Percentiles rank a stretch among this genome's conserved stretches.
These are phyloP conservation scores for Diaporthe vexans DNA, from an alignment of 2,329 filamentous ascomycete species.

Conservation along the genomic window DNA sequence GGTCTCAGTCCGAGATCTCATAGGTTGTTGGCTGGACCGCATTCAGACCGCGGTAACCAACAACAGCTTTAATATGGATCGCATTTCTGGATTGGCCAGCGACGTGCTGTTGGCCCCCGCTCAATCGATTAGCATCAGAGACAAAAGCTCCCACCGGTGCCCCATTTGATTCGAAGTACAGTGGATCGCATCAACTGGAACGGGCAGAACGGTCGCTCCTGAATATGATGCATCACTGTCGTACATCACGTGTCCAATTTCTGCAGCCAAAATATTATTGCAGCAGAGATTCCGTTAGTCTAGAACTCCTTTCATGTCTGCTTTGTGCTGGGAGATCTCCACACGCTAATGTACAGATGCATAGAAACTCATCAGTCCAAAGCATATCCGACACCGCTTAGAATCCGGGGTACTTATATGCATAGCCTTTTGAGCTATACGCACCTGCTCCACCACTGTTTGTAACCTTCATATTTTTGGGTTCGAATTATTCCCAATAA, in stretches of 20 bases:
- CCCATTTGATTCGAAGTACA: conserved; percentile 1
- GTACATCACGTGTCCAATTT: neutral
- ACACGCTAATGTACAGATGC: neutral
- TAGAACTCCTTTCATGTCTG: neutral
- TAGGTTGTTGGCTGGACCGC: conserved; percentile 8
- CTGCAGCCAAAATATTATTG: neutral
- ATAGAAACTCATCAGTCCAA: too few species aligned
- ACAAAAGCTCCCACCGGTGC: neutral
- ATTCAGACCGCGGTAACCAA: conserved; percentile 15
- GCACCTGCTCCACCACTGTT: neutral
- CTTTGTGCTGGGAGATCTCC: neutral
- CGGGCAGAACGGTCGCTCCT: neutral
- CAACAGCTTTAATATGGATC: conserved; percentile 28
- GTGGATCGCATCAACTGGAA: conserved; percentile 15
- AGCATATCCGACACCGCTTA: too few species aligned
- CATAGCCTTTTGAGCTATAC: neutral
- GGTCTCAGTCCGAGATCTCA: neutral
- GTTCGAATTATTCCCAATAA: neutral
- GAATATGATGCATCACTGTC: conserved; percentile 27
- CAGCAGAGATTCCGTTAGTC: neutral
- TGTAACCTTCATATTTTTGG: neutral
- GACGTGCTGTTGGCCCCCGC: neutral
- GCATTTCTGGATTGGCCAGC: conserved; percentile 16
- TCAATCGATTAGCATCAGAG: neutral
- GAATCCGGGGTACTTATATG: too few species aligned